Percentiles rank a stretch among this genome's conserved stretches.
phyloP scores from a whole-genome alignment of 192 early-diverging fungal genomes.

The Diversispora epigaea region DNA sequence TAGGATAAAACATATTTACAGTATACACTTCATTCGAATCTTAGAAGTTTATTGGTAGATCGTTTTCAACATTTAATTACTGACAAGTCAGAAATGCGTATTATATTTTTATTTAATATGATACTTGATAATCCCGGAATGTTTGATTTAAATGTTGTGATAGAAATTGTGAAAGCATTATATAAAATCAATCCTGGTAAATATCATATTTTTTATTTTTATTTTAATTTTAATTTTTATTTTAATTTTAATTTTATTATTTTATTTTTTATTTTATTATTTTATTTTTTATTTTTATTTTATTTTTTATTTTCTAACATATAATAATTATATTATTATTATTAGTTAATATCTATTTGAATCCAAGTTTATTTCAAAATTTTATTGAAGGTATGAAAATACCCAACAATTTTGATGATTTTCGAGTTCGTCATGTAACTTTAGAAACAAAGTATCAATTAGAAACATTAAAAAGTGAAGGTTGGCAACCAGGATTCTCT shows the following conservation, averaged over 20 bases:
- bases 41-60: conserved; percentile 4
- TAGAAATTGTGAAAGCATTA: background rate
- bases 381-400: conserved; percentile 11
- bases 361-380: conserved; percentile 30
- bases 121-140: conserved; percentile 5
- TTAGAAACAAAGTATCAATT: conserved; percentile 31
- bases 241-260: background rate
- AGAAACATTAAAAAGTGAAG: conserved; percentile 25
- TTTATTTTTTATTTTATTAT: background rate
- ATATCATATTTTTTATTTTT: background rate
- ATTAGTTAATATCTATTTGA: conserved; percentile 30
- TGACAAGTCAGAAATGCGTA: conserved; percentile 17
- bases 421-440: background rate
- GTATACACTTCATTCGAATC: conserved; percentile 11
- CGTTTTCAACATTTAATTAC: conserved; percentile 6
- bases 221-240: background rate
- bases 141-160: conserved; percentile 13
- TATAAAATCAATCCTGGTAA: conserved; percentile 30
- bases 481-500: conserved; percentile 18
- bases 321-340: background rate
- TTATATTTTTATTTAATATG: conserved; percentile 21
- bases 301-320: too few species aligned
- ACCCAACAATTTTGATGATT: conserved; percentile 17
- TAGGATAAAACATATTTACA: conserved; percentile 33
- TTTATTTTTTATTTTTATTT: too few species aligned